phyloP scores from a whole-genome alignment of 768 basidiomycete species.

The Aureoboletus auriporus region DNA sequence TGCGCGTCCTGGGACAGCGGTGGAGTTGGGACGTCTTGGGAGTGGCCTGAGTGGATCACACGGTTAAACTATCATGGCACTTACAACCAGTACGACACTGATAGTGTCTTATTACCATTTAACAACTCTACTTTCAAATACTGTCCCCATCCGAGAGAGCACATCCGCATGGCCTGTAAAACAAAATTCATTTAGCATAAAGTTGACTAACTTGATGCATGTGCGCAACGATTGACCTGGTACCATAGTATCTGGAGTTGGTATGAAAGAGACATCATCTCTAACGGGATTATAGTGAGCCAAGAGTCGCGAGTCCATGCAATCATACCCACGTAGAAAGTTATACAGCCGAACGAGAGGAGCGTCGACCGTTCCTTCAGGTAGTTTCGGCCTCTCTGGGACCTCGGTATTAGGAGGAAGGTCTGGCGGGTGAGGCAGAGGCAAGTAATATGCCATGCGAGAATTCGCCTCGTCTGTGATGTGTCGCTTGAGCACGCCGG shows the following conservation, averaged over 20 bases:
- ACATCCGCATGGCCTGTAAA: conserved; percentile 63
- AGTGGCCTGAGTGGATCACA: conserved; percentile 1
- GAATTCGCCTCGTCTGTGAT: conserved; percentile 72
- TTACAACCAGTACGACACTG: conserved; percentile 87
- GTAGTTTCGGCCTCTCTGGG: conserved; percentile 46
- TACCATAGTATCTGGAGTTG: conserved; percentile 88
- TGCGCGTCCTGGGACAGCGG: conserved; percentile 26
- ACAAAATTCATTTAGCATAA: neutral
- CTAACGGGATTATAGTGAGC: conserved; percentile 34
- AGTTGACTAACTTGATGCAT: neutral
- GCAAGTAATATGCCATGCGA: conserved; percentile 62
- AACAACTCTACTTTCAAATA: conserved; percentile 69
- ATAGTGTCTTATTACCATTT: conserved; percentile 62
- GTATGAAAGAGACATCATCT: conserved; percentile 89
- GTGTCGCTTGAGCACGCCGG: conserved; percentile 57
- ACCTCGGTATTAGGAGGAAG: conserved; percentile 39
- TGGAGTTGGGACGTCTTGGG: conserved; percentile 37
- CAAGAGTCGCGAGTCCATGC: neutral
- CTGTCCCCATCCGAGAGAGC: conserved; percentile 83
- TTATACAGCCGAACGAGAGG: conserved; percentile 85
- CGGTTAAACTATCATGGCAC: conserved; percentile 21
- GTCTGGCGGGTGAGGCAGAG: conserved; percentile 38
- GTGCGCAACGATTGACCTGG: conserved; percentile 41
- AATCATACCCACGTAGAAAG: conserved; percentile 68
- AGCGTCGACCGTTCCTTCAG: conserved; percentile 65